Percentiles rank a stretch among this genome's conserved stretches.
These are phyloP conservation scores for Rhazya stricta DNA, from an alignment of 257 asterid species.

Conservation along the genomic window DNA sequence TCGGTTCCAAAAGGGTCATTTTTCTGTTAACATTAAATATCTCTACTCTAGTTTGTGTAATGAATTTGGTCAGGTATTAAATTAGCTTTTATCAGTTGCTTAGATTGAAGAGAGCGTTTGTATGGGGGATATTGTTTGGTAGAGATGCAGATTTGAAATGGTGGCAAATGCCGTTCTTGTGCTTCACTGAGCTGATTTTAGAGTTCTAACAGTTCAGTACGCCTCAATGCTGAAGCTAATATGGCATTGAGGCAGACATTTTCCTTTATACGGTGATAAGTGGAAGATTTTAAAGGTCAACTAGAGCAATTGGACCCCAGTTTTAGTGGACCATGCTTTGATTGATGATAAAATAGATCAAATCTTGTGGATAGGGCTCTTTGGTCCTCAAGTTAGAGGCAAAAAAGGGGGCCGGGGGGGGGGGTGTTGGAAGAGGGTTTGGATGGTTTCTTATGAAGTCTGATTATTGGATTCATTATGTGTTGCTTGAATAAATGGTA, in stretches of 20 bases:
- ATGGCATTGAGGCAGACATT: too few species aligned
- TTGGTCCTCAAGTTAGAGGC: neutral
- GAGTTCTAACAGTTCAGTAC: neutral
- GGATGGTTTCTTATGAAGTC: neutral
- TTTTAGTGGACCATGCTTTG: constrained; percentile 11
- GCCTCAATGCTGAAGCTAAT: neutral
- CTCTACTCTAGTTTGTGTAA: too few species aligned
- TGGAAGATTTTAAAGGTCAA: neutral
- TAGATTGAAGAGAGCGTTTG: neutral
- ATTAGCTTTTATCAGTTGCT: too few species aligned
- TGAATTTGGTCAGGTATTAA: too few species aligned
- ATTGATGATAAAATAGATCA: neutral
- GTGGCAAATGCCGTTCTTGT: neutral
- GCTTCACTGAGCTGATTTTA: neutral
- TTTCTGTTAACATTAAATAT: too few species aligned
- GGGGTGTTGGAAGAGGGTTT: neutral
- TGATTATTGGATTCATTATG: neutral
- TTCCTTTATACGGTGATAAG: neutral
- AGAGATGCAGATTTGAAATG: neutral
- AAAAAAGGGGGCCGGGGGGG: neutral
- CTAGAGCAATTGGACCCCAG: neutral
- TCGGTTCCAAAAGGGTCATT: too few species aligned
- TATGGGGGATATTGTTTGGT: neutral
- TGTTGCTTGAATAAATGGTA: neutral
- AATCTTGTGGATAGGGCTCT: constrained; percentile 8